A percentile compares a stretch with the other conserved stretches of the same genome.
Conservation (phyloP, 2,329 filamentous ascomycete genomes). For the Calonectria honghensis region DNA sequence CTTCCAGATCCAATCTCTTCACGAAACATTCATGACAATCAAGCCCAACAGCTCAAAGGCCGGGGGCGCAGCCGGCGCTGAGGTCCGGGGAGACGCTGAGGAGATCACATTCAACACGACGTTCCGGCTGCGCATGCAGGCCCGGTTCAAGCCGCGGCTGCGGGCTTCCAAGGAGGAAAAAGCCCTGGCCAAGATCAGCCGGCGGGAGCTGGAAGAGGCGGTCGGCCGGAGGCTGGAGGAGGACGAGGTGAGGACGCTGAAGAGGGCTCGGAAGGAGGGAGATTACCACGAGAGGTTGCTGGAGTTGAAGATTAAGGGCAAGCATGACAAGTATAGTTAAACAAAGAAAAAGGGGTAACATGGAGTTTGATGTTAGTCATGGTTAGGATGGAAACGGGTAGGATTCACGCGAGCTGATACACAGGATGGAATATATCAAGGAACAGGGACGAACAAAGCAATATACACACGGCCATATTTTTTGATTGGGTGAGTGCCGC, state of each 20-base stretch:
- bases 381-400: background rate
- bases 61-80: conserved; percentile 66
- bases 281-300: conserved; percentile 92
- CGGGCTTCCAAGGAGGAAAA: conserved; percentile 89
- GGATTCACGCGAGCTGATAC: background rate
- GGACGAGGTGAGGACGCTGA: conserved; percentile 88
- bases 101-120: conserved; percentile 81
- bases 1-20: conserved; percentile 84
- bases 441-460: conserved; percentile 9
- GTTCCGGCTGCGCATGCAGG: conserved; percentile 92
- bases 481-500: conserved; percentile 19
- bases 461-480: background rate
- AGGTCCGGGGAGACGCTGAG: conserved; percentile 86
- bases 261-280: conserved; percentile 88
- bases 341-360: background rate
- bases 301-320: conserved; percentile 91
- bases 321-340: conserved; percentile 87
- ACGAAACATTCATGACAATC: conserved; percentile 81
- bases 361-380: background rate
- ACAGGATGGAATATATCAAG: background rate
- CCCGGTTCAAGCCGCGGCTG: conserved; percentile 90
- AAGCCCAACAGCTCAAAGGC: conserved; percentile 72
- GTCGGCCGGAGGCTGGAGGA: conserved; percentile 86
- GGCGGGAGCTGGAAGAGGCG: conserved; percentile 88
- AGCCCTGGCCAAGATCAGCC: conserved; percentile 88